Evolutionary conservation across 192 early-diverging fungal species (phyloP).

Genomic region (Chytriomyces confervae): DNA sequence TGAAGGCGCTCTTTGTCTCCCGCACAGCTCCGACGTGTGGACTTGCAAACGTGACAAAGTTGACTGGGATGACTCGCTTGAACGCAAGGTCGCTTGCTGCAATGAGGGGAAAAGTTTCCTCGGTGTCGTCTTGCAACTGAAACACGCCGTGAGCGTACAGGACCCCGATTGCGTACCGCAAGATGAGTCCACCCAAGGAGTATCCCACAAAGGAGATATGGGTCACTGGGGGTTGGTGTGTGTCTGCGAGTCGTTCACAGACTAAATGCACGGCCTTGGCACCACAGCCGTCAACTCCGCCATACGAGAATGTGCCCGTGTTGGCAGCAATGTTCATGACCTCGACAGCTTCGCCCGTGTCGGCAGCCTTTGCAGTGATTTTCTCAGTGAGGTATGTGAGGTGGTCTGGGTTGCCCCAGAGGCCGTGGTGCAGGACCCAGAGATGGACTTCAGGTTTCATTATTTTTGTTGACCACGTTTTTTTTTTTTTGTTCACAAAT

Average conservation of each 20-base stretch:
- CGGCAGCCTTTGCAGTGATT: slow-evolving; percentile 28
- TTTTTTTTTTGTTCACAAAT: too few species aligned
- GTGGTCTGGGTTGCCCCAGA: slow-evolving; percentile 66
- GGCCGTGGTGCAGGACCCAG: slow-evolving; percentile 67
- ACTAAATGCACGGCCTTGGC: slow-evolving; percentile 28
- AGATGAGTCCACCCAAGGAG: slow-evolving; percentile 57
- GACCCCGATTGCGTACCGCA: slow-evolving; percentile 54
- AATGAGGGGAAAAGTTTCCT: slow-evolving; percentile 1
- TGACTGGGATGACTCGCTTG: slow-evolving; percentile 27
- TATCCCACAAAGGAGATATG: slow-evolving; percentile 60
- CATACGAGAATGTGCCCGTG: slow-evolving; percentile 46
- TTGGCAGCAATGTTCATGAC: slow-evolving; percentile 43
- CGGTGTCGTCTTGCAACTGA: slow-evolving; percentile 10
- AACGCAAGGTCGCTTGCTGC: not conserved
- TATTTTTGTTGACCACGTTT: not conserved
- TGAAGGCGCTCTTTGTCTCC: not conserved
- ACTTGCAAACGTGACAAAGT: slow-evolving; percentile 54
- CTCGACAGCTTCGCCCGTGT: slow-evolving; percentile 8
- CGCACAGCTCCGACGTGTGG: slow-evolving; percentile 54
- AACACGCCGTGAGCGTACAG: slow-evolving; percentile 40
- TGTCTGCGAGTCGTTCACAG: slow-evolving; percentile 20
- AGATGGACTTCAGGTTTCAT: slow-evolving; percentile 48
- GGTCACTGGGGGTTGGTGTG: slow-evolving; percentile 16
- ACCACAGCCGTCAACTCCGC: slow-evolving; percentile 54
- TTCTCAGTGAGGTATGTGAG: slow-evolving; percentile 54